Evolutionary conservation across 495 filamentous ascomycete species (phyloP).

Genomic region (Tuber microsphaerosporum): DNA sequence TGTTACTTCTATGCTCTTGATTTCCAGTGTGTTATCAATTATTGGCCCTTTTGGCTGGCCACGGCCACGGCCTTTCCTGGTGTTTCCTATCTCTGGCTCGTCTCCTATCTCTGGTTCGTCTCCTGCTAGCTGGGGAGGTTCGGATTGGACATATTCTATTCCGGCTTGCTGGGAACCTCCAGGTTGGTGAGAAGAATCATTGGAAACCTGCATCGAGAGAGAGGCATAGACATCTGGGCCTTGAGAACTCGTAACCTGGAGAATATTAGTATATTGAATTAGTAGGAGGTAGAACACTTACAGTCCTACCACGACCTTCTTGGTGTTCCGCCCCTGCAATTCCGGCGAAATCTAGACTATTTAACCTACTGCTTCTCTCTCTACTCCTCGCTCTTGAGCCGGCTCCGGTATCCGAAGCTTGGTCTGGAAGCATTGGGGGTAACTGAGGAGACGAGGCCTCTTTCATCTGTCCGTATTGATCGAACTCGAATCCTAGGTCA

Average conservation of each 20-base stretch:
- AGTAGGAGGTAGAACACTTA: neutral
- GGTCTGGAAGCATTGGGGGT: slow-evolving; percentile 11
- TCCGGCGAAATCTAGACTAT: slow-evolving; percentile 45
- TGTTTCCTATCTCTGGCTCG: neutral
- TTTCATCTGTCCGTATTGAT: slow-evolving; percentile 56
- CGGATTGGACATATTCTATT: neutral
- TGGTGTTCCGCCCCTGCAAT: slow-evolving; percentile 44
- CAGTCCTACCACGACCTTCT: slow-evolving; percentile 40
- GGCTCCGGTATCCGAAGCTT: slow-evolving; percentile 11
- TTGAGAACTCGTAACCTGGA: neutral
- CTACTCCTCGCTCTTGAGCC: slow-evolving; percentile 6
- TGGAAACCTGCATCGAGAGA: neutral
- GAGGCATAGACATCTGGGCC: neutral
- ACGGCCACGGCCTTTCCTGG: slow-evolving; percentile 33
- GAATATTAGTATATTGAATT: neutral
- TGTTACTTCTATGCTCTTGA: slow-evolving; percentile 53
- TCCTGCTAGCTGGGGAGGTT: neutral
- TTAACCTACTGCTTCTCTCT: slow-evolving; percentile 30
- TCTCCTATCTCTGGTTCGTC: neutral
- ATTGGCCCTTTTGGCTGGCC: neutral
- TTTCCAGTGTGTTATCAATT: slow-evolving; percentile 46
- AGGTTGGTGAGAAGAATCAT: neutral
- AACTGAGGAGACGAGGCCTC: slow-evolving; percentile 35
- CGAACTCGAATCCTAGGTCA: slow-evolving; percentile 60
- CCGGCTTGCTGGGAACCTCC: neutral